A percentile compares a stretch with the other conserved stretches of the same genome.
These are phyloP conservation scores for Boletales sp. DNA, from an alignment of 768 basidiomycete species.

Conservation along the genomic window DNA sequence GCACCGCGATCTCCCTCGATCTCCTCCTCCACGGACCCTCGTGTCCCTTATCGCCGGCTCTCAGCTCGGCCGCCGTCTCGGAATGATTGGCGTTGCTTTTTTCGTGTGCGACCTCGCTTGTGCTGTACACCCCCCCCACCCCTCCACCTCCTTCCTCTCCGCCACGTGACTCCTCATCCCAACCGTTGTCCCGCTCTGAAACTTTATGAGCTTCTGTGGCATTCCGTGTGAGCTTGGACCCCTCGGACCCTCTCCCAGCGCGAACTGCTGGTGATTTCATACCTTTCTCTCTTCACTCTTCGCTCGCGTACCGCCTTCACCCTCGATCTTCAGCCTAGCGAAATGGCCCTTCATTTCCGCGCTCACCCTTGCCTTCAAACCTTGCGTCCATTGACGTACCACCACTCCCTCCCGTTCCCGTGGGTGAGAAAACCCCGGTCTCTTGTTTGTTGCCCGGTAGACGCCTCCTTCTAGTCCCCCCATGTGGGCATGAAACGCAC, in stretches of 20 bases:
- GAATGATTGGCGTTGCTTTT: constrained; percentile 18
- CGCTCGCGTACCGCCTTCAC: constrained; percentile 9
- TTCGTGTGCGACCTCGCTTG: constrained; percentile 2
- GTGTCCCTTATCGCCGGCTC: constrained; percentile 19
- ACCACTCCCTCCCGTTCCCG: background rate
- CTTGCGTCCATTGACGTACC: constrained; percentile 18
- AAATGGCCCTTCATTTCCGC: constrained; percentile 23
- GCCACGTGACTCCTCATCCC: too few relatives aligned
- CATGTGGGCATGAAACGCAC: constrained; percentile 17
- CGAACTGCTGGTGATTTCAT: background rate
- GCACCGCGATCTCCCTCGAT: constrained; percentile 4
- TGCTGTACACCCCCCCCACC: too few relatives aligned
- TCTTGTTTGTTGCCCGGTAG: constrained; percentile 2
- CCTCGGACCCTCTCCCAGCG: background rate
- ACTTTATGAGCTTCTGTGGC: background rate
- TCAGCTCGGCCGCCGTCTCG: too few relatives aligned
- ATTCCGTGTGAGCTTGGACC: constrained; percentile 5
- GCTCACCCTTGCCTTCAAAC: background rate
- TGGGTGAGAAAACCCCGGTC: constrained; percentile 5
- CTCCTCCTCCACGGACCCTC: background rate
- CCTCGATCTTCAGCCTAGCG: constrained; percentile 14
- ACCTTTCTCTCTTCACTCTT: background rate
- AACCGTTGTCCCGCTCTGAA: background rate
- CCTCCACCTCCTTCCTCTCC: too few relatives aligned
- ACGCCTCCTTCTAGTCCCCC: constrained; percentile 12